Conservation (phyloP, 2,329 filamentous ascomycete species). For the Escovopsis sp. region DNA sequence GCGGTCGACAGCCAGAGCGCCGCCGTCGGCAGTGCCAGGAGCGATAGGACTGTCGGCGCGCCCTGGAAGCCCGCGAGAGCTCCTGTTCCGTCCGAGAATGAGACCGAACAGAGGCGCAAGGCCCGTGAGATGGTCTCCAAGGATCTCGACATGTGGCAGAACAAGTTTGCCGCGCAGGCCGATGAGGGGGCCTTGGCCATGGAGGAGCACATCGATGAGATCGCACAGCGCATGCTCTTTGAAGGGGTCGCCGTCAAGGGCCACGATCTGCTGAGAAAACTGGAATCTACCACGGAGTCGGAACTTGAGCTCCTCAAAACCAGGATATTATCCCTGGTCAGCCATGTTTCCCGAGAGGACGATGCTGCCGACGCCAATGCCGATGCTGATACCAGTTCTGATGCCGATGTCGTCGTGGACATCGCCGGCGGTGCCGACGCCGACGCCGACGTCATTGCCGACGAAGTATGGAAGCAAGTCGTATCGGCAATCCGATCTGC, state of each 20-base stretch:
- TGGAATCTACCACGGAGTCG: slow-evolving; percentile 51
- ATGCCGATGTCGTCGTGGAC: slow-evolving; percentile 16
- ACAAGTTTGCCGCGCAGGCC: slow-evolving; percentile 71
- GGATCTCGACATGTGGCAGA: slow-evolving; percentile 75
- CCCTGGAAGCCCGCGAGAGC: slow-evolving; percentile 24
- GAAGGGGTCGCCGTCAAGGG: slow-evolving; percentile 53
- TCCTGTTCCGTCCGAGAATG: slow-evolving; percentile 30
- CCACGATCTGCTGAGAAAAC: slow-evolving; percentile 48
- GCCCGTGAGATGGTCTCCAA: slow-evolving; percentile 54
- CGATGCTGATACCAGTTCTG: too few species aligned
- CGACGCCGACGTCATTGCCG: slow-evolving; percentile 14
- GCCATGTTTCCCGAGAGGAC: slow-evolving; percentile 29
- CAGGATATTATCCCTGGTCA: slow-evolving; percentile 48
- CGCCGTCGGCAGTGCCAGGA: slow-evolving; percentile 12
- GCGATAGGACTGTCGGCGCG: slow-evolving; percentile 12
- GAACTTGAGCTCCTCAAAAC: slow-evolving; percentile 52
- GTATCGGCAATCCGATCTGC: slow-evolving; percentile 44
- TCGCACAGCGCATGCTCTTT: slow-evolving; percentile 39
- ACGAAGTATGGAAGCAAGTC: slow-evolving; percentile 28
- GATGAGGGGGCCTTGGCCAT: slow-evolving; percentile 67
- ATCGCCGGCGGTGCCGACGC: too few species aligned
- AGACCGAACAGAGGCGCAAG: slow-evolving; percentile 40
- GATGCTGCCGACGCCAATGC: too few species aligned
- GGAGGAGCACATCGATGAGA: slow-evolving; percentile 50
- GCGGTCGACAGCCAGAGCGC: slow-evolving; percentile 5